Conservation (phyloP, 176 grass and related monocot species). For the Aechmea fasciata region DNA sequence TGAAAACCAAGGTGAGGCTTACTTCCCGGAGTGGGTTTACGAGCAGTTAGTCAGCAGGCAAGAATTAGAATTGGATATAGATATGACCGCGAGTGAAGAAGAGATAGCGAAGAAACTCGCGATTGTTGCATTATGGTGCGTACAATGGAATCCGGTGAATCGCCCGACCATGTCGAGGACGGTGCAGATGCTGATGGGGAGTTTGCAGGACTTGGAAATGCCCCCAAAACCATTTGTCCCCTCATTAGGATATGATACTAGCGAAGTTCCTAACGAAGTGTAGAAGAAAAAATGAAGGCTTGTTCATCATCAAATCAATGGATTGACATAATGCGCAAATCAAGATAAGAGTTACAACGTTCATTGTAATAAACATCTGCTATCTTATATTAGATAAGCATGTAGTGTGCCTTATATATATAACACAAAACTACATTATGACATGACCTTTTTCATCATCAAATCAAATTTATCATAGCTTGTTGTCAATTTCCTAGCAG, state of each 20-base stretch:
- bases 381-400: no score
- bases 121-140: constrained; percentile 51
- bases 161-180: constrained; percentile 51
- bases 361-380: no score
- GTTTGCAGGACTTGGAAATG: constrained; percentile 28
- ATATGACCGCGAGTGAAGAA: constrained; percentile 11
- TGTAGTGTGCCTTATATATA: no score
- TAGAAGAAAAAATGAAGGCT: neutral
- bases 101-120: constrained; percentile 22
- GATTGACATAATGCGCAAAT: no score
- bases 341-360: no score
- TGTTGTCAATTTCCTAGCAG: no score
- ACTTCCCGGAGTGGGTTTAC: constrained; percentile 43
- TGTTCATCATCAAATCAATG: no score
- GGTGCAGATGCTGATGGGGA: constrained; percentile 48
- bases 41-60: constrained; percentile 6
- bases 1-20: constrained; percentile 15
- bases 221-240: constrained; percentile 41
- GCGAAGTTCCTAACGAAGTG: neutral
- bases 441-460: no score
- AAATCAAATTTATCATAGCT: no score
- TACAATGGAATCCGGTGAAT: constrained; percentile 48
- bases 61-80: neutral
- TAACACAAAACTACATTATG: no score
- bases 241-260: neutral